phyloP scores from a whole-genome alignment of 225 moss, liverwort and hornwort genomes.

The Physcomitrellopsis africana region DNA sequence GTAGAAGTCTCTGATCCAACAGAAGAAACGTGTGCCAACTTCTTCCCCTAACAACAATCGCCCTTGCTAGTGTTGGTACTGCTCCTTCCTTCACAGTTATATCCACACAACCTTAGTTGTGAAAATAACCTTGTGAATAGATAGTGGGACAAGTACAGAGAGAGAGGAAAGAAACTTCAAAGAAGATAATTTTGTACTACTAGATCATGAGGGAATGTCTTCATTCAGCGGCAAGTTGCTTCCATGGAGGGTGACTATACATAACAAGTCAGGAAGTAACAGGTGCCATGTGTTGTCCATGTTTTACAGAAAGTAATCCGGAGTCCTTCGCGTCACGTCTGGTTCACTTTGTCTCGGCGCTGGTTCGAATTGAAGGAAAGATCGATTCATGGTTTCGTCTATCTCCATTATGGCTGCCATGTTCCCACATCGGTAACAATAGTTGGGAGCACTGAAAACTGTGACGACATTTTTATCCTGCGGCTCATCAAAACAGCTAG shows the following conservation, averaged over 20 bases:
- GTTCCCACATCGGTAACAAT: conserved; percentile 99
- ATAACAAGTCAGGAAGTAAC: conserved; percentile 74
- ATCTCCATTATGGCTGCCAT: conserved; percentile 99
- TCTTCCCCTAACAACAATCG: conserved; percentile 36
- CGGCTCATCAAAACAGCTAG: conserved; percentile 26
- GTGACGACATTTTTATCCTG: conserved; percentile 99
- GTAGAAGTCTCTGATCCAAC: conserved; percentile 40
- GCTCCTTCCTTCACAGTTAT: conserved; percentile 39
- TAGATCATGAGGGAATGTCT: conserved; percentile 47
- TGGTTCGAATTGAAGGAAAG: conserved; percentile 98
- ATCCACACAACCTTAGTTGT: conserved; percentile 31
- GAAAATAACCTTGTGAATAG: conserved; percentile 24
- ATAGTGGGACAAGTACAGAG: conserved; percentile 29
- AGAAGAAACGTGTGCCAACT: conserved; percentile 33
- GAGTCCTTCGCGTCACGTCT: conserved; percentile 98
- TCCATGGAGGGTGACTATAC: conserved; percentile 78
- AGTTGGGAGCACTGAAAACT: conserved; percentile 98
- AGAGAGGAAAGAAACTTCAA: conserved; percentile 40
- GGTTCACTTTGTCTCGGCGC: conserved; percentile 99
- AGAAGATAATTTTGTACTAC: conserved; percentile 48
- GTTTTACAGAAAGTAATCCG: conserved; percentile 98
- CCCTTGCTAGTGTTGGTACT: conserved; percentile 29
- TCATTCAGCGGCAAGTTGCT: conserved; percentile 57
- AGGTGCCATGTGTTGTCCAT: conserved; percentile 53
- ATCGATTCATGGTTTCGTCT: conserved; percentile 93